Evolutionary conservation across 2,329 filamentous ascomycete species (phyloP), one percentile per base, ranked within the genome.

Genomic region (Ciborinia camelliae): DNA sequence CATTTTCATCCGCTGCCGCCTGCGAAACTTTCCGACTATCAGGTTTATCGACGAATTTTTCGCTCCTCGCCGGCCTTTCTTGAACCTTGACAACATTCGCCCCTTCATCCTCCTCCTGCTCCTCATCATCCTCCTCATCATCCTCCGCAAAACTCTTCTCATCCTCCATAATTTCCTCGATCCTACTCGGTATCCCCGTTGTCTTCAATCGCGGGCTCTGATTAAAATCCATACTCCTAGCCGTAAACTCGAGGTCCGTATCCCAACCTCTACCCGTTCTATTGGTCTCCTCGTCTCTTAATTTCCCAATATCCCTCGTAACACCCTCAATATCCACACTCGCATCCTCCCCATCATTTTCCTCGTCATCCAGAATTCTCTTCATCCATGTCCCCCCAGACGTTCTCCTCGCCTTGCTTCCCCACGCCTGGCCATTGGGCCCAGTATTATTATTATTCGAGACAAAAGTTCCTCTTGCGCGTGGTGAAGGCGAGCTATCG

Each of bases 171-270:
- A 73, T 68, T 30, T 73, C 68, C 61, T 71, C 70, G 47, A 72
- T 65, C 54, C 69, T 71, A 23, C 65, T 65, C 51, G 53, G 66
- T 43, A 65, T 66, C 18, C 32, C 43, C 15, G 26, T 50, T 4
- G 43, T 58, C 26, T 58, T 47, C 32, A 63, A 39, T 32, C 62
- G 30, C 47, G 55, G 63, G 51, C 72, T 74, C 18, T 64, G 68
- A 55, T 65, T 66, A 26, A 71, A 62, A 58, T 68, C 66, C 45
- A 74, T 47, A 32, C 70, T 73, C 20, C 65, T 65, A 23, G 71
- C 68, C 4, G 72, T 73, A 62, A 75, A 74, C 45, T 75, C 72
- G 12, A 71, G 51, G 41, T 73, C 72, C 32, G 69, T 69, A 60
- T 70, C 64, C 70, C 71, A 73, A 23, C 41, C 48, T 20, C 43